These are phyloP conservation scores for Vitis amurensis DNA, from an alignment of 164 flowering plant species.

Conservation along the genomic window DNA sequence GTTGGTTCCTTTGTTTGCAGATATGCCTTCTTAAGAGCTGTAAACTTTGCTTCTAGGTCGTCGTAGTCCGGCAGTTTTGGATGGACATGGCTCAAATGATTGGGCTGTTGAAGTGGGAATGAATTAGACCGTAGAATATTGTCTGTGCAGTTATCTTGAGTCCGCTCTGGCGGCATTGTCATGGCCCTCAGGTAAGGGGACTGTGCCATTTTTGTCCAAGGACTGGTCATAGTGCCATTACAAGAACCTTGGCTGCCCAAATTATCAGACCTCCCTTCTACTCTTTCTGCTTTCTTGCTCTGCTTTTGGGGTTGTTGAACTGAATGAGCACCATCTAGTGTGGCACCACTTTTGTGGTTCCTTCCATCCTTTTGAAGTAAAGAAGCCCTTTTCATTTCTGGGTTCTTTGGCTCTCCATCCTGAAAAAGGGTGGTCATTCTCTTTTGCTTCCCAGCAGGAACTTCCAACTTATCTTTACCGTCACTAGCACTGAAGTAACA, in stretches of 20 bases:
- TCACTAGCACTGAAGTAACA: conserved; percentile 15
- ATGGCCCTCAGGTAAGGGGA: conserved; percentile 47
- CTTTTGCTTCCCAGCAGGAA: not conserved
- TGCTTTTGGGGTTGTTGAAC: not conserved
- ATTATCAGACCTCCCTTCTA: conserved; percentile 3
- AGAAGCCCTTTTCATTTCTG: not conserved
- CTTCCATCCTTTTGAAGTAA: conserved; percentile 1
- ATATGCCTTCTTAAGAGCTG: conserved; percentile 53
- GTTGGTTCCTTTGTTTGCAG: conserved; percentile 11
- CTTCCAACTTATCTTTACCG: not conserved
- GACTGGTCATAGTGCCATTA: conserved; percentile 4
- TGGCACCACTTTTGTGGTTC: conserved; percentile 5
- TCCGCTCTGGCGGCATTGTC: conserved; percentile 61
- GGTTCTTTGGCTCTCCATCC: not conserved
- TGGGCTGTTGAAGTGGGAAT: conserved; percentile 22
- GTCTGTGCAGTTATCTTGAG: conserved; percentile 14
- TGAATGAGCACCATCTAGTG: conserved; percentile 1
- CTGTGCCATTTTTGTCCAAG: conserved; percentile 9
- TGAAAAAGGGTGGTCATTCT: not conserved
- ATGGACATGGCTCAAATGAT: conserved; percentile 49
- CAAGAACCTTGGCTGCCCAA: conserved; percentile 15
- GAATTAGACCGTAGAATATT: conserved; percentile 37
- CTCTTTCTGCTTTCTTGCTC: conserved; percentile 2
- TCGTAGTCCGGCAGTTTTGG: conserved; percentile 88
- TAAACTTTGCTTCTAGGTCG: conserved; percentile 63